Evolutionary conservation across 2,329 filamentous ascomycete genomes (phyloP).

Genomic region (Gremmenia infestans): DNA sequence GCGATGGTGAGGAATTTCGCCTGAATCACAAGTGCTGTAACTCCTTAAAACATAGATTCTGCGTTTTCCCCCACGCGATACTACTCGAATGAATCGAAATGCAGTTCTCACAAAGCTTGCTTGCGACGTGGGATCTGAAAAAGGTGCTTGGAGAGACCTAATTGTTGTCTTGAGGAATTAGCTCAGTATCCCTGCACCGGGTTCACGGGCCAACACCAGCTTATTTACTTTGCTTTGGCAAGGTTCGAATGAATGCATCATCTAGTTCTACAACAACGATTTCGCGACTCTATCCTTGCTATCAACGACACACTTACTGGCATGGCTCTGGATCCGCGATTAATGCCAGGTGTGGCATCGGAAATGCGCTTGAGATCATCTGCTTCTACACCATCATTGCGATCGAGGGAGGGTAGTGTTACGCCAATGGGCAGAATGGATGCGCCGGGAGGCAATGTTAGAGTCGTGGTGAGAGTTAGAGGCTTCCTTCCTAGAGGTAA

Average conservation of each 20-base stretch:
- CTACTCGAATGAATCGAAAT: no score
- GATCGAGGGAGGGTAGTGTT: conserved; percentile 65
- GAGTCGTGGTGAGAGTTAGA: conserved; percentile 75
- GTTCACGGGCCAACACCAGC: neutral
- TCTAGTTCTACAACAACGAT: conserved; percentile 23
- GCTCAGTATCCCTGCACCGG: conserved; percentile 4
- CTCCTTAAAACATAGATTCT: no score
- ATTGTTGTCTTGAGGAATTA: neutral
- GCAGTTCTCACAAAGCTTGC: no score
- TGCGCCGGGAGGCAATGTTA: conserved; percentile 65
- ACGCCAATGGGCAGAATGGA: conserved; percentile 53
- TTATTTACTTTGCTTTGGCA: conserved; percentile 5
- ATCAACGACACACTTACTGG: conserved; percentile 33
- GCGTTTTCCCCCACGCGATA: no score
- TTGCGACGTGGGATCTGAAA: no score
- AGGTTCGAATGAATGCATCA: conserved; percentile 6
- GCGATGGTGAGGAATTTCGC: no score
- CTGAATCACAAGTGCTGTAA: no score
- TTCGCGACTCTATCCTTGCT: conserved; percentile 20
- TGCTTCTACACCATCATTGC: conserved; percentile 73
- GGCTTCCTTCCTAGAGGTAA: conserved; percentile 74
- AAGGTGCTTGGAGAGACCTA: neutral
- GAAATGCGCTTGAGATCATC: conserved; percentile 50
- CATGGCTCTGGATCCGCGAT: conserved; percentile 38
- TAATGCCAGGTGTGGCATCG: conserved; percentile 41